Percentiles rank a stretch among this genome's conserved stretches.
Evolutionary conservation across 768 basidiomycete species (phyloP).

Genomic region (Boletus coccyginus): DNA sequence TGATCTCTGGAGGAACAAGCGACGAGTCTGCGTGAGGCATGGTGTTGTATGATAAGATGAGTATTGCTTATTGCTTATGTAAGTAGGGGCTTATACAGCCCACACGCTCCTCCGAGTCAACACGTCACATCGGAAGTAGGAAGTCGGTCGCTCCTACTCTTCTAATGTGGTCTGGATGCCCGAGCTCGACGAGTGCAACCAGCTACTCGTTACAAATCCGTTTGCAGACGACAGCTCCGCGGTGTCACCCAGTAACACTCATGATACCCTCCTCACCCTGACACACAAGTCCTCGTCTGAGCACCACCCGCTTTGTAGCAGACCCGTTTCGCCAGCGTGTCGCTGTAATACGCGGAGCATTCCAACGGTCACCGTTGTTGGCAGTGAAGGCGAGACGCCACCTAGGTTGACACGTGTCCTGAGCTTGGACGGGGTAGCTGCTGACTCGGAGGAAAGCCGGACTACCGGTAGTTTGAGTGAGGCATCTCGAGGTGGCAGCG

Average conservation of each 20-base stretch:
- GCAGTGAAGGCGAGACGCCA: neutral
- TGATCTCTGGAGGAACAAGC: conserved; percentile 64
- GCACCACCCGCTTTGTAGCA: conserved; percentile 17
- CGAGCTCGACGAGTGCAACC: conserved; percentile 22
- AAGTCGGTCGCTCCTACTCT: conserved; percentile 5
- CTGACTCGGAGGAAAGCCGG: neutral
- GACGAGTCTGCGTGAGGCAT: conserved; percentile 89
- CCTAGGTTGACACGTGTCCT: conserved; percentile 6
- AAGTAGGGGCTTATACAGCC: conserved; percentile 1
- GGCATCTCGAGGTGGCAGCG: neutral
- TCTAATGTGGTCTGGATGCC: conserved; percentile 29
- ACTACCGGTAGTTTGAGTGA: neutral
- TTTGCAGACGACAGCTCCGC: conserved; percentile 8
- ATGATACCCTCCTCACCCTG: neutral
- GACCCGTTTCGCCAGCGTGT: conserved; percentile 5
- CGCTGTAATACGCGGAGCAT: neutral
- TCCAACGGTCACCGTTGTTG: neutral
- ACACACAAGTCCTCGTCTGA: neutral
- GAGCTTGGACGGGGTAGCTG: neutral
- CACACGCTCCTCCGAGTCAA: neutral
- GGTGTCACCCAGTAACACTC: neutral
- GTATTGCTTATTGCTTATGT: conserved; percentile 8
- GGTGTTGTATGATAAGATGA: neutral
- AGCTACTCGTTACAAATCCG: conserved; percentile 19
- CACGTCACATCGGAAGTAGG: neutral